Evolutionary conservation across 2,329 filamentous ascomycete genomes (phyloP), one percentile per base, ranked within the genome.

Genomic region (Fusarium sp.): DNA sequence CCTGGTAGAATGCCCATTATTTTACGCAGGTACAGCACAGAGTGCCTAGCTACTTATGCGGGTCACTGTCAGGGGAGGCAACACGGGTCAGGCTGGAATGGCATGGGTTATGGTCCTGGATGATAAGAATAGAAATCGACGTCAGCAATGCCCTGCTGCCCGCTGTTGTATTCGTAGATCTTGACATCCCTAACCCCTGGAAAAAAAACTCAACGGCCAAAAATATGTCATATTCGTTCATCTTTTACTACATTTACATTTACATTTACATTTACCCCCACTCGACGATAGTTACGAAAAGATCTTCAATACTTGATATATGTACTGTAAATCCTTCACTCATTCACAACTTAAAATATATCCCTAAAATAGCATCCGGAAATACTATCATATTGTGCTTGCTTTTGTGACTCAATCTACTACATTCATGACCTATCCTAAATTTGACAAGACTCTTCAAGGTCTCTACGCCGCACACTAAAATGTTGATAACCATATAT

Each of bases 91-190:
- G 47, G 23, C 23, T 23, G 23, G 23, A 23, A 36, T 62, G 46
- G 53, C 60, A 40, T 11, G 47, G 47, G 47, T 50, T 38, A 12
- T 38, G 20, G 38, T 41, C 38, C 38, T 41, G 23, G 47, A 28
- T 53, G 62, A 70, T 50, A 40, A 70, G 61, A 70, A 70, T 70
- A 70, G 67, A 55, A 67, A 45, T 68, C 67, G 57, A 70, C 67
- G 67, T 70, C 67, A 70, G 67, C 67, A 52, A 57, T 56, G 36
- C 54, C 50, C 50, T 44, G 41, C 7, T 45, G 41, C 41, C 41
- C 41, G 41, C 28, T 38, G 23, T 38, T 50, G 47, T 50, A 36
- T 50, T 31, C 60, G 60, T 64, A 69, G 65, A 69, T 69, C 65
- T 69, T 50, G 34, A 55, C 52, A 36, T 28, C 28, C 20, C 42